Evolutionary conservation across 805 yeast species (phyloP).

Genomic region (Middelhovenomyces tepae): DNA sequence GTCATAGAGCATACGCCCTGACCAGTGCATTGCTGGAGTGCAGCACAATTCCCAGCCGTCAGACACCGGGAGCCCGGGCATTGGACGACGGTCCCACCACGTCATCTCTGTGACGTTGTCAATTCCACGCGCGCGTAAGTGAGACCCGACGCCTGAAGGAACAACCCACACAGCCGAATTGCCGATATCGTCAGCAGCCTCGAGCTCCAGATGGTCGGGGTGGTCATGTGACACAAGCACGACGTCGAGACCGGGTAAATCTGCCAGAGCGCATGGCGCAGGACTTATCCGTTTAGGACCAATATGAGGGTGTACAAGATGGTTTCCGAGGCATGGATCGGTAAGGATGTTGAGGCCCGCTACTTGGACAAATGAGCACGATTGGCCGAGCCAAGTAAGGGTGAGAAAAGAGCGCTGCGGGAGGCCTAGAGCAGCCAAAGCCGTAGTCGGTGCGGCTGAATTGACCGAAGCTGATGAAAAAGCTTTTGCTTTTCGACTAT

Average conservation of each 20-base stretch:
- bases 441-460: neutral
- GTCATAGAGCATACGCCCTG: conserved; percentile 76
- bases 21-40: conserved; percentile 91
- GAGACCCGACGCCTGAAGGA: conserved; percentile 66
- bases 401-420: conserved; percentile 35
- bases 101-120: conserved; percentile 64
- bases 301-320: conserved; percentile 47
- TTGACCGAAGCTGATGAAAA: neutral
- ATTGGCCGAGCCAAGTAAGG: conserved; percentile 91
- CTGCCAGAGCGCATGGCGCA: conserved; percentile 58
- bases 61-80: conserved; percentile 27
- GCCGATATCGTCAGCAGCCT: conserved; percentile 44
- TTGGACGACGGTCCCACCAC: conserved; percentile 77
- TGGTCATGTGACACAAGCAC: conserved; percentile 87
- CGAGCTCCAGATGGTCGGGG: conserved; percentile 84
- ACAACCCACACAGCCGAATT: conserved; percentile 73
- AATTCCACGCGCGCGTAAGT: conserved; percentile 51
- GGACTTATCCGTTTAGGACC: conserved; percentile 84
- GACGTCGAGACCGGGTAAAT: conserved; percentile 60
- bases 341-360: conserved; percentile 69
- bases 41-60: conserved; percentile 72
- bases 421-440: conserved; percentile 7
- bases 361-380: conserved; percentile 68
- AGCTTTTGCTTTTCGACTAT: neutral
- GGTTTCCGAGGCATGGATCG: conserved; percentile 72